Conservation (phyloP, 345 rosid species). For the Moringa oleifera region DNA sequence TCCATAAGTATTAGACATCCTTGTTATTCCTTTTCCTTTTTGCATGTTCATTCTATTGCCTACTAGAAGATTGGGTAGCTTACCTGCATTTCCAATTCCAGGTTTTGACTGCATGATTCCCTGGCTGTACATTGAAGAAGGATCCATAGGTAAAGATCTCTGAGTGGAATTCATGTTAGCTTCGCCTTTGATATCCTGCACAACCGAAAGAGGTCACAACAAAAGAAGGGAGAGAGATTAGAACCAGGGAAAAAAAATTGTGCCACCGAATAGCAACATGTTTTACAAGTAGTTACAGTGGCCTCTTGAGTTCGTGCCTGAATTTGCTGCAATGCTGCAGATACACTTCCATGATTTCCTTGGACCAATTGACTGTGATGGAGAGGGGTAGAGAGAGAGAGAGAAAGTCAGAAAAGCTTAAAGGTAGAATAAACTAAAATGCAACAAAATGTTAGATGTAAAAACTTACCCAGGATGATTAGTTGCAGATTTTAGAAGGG, state of each 20-base stretch:
- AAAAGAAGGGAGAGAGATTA: background rate
- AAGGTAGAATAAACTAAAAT: slow-evolving; percentile 6
- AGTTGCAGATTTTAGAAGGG: slow-evolving; percentile 66
- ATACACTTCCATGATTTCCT: slow-evolving; percentile 77
- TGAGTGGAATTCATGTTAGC: slow-evolving; percentile 56
- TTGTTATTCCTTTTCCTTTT: slow-evolving; percentile 37
- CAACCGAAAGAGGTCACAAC: no score
- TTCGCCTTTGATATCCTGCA: slow-evolving; percentile 78
- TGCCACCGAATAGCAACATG: slow-evolving; percentile 11
- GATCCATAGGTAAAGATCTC: slow-evolving; percentile 77
- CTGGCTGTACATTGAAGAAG: slow-evolving; percentile 77
- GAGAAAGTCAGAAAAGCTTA: slow-evolving; percentile 10
- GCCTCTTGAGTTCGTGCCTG: slow-evolving; percentile 66
- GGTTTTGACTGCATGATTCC: slow-evolving; percentile 86
- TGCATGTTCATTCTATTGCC: background rate
- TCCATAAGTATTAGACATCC: no score
- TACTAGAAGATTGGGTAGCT: slow-evolving; percentile 10
- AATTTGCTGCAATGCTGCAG: slow-evolving; percentile 85
- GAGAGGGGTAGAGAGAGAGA: slow-evolving; percentile 7
- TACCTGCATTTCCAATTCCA: slow-evolving; percentile 82
- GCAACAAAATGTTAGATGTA: slow-evolving; percentile 12
- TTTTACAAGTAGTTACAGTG: slow-evolving; percentile 27
- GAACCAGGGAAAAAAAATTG: background rate
- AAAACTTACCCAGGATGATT: slow-evolving; percentile 68
- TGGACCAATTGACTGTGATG: slow-evolving; percentile 74